These are phyloP conservation scores for Ophiostoma australiae DNA, from an alignment of 2,329 filamentous ascomycete species.

Conservation along the genomic window DNA sequence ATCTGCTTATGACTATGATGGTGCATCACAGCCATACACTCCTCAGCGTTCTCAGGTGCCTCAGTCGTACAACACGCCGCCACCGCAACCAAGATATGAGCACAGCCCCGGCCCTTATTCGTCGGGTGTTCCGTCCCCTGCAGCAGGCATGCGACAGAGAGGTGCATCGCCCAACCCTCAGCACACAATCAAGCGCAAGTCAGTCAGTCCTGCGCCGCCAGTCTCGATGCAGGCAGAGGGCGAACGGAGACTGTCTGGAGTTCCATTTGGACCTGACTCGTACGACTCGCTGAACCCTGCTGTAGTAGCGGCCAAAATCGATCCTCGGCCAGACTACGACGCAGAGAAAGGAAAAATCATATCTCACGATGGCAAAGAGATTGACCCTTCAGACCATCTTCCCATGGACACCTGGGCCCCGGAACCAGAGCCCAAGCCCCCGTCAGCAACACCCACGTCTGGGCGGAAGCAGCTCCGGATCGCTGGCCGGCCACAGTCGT, in stretches of 20 bases:
- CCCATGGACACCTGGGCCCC: conserved; percentile 74
- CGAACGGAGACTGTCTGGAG: conserved; percentile 49
- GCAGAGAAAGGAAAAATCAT: conserved; percentile 65
- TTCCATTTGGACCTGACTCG: conserved; percentile 71
- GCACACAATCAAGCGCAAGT: conserved; percentile 63
- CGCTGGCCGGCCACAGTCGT: conserved; percentile 43
- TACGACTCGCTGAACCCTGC: conserved; percentile 68
- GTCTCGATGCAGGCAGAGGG: conserved; percentile 35
- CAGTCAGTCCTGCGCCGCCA: conserved; percentile 67
- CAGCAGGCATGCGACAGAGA: conserved; percentile 36
- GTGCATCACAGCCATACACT: conserved; percentile 31
- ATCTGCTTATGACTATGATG: conserved; percentile 31
- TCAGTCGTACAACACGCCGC: conserved; percentile 29
- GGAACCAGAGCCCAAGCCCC: conserved; percentile 62
- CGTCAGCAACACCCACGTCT: conserved; percentile 36
- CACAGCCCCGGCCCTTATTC: conserved; percentile 42
- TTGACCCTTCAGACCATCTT: conserved; percentile 76
- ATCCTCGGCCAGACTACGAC: conserved; percentile 40
- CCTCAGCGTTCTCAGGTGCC: conserved; percentile 36
- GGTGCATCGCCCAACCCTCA: conserved; percentile 41
- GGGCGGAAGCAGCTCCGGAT: conserved; percentile 51
- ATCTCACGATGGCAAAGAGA: conserved; percentile 67
- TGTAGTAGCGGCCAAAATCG: conserved; percentile 37
- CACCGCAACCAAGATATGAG: conserved; percentile 30
- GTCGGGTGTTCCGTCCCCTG: conserved; percentile 34